Conservation (phyloP, 2,329 filamentous ascomycete species). For the Magnaporthales sp. region DNA sequence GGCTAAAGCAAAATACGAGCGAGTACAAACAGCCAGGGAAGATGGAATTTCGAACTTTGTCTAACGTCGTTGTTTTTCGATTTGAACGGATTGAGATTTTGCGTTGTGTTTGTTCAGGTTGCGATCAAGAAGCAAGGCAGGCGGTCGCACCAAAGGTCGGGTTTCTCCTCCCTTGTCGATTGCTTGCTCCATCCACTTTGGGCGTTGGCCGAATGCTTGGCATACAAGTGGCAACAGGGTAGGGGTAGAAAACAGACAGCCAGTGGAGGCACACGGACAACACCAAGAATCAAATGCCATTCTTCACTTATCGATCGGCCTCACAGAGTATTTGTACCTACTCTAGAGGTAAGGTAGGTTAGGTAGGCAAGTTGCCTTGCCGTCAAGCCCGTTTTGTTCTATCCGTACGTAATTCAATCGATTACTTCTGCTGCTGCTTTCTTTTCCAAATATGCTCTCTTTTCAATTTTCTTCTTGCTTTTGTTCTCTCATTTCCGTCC, state of each 20-base stretch:
- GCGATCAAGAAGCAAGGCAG: constrained; percentile 1
- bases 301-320: not conserved
- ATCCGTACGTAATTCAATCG: not conserved
- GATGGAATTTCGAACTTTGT: not conserved
- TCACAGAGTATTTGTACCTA: not conserved
- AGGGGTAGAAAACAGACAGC: not conserved
- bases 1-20: not conserved
- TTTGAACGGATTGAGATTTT: not conserved
- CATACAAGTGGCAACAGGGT: not conserved
- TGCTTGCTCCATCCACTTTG: not conserved
- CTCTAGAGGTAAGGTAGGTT: no score
- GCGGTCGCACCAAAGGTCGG: constrained; percentile 1
- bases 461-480: not conserved
- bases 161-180: constrained; percentile 1
- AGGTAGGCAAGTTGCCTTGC: no score
- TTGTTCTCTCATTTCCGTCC: not conserved
- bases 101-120: not conserved
- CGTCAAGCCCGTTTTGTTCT: not conserved
- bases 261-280: not conserved
- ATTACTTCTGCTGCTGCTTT: not conserved
- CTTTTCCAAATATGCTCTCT: not conserved
- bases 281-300: not conserved
- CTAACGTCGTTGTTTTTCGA: not conserved
- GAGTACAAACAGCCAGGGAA: not conserved
- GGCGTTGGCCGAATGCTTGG: not conserved